Percentiles rank a stretch among this genome's conserved stretches.
These are phyloP conservation scores for Incumbomyces delicatus DNA, from an alignment of 2,329 filamentous ascomycete species.

Conservation along the genomic window DNA sequence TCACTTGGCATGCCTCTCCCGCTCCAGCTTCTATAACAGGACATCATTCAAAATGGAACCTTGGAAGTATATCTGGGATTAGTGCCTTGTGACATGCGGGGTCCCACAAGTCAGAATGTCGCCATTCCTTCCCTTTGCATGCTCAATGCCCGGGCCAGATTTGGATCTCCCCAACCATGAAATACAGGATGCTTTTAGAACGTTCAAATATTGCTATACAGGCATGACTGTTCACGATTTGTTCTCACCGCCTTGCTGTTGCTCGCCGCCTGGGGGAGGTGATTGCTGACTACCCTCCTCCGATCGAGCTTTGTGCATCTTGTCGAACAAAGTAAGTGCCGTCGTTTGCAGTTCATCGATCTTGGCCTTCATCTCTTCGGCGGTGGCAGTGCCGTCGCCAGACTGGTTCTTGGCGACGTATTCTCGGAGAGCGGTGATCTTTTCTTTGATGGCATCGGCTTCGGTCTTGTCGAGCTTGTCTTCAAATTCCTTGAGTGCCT, in stretches of 20 bases:
- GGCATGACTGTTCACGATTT: conserved; percentile 49
- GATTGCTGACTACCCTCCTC: conserved; percentile 51
- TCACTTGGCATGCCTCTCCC: no score
- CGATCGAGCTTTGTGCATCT: conserved; percentile 94
- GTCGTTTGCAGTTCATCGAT: conserved; percentile 95
- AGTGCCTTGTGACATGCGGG: no score
- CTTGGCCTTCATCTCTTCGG: conserved; percentile 95
- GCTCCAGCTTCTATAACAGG: no score
- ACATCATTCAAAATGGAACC: no score
- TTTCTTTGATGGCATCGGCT: conserved; percentile 85
- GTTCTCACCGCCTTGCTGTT: conserved; percentile 23
- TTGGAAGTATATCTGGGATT: no score
- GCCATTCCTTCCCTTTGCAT: no score
- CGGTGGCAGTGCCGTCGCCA: conserved; percentile 75
- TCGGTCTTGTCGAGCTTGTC: conserved; percentile 96
- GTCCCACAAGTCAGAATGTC: no score
- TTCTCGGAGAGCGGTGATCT: conserved; percentile 77
- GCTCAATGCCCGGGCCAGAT: no score
- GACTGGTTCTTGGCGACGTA: conserved; percentile 90
- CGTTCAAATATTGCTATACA: no score
- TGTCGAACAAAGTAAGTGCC: conserved; percentile 94
- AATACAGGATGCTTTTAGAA: conserved; percentile 18
- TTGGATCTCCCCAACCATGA: no score
- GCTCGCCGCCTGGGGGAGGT: conserved; percentile 36
- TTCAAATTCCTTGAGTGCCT: conserved; percentile 92